Percentiles rank a stretch among this genome's conserved stretches.
Evolutionary conservation across 1,284 basidiomycete genomes (phyloP).

Genomic region (Ganoderma multipileum): DNA sequence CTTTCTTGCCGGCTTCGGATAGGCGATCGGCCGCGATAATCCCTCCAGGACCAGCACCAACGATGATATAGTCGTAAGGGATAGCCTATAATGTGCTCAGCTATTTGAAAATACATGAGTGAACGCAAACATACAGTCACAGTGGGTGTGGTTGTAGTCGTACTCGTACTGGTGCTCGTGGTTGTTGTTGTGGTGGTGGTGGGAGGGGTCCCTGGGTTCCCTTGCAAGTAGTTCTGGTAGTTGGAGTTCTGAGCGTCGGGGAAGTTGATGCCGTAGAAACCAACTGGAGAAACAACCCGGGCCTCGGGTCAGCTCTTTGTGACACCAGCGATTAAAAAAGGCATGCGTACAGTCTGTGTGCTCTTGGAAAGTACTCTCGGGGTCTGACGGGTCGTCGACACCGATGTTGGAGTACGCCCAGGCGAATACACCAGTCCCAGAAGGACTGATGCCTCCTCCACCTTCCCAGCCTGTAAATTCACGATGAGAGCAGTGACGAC

Average conservation of each 20-base stretch:
- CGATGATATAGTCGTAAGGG: slow-evolving; percentile 68
- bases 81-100: slow-evolving; percentile 43
- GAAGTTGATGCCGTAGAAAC: slow-evolving; percentile 63
- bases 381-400: slow-evolving; percentile 46
- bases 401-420: slow-evolving; percentile 55
- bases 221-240: slow-evolving; percentile 59
- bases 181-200: slow-evolving; percentile 34
- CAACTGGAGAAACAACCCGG: slow-evolving; percentile 47
- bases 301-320: neutral
- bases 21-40: slow-evolving; percentile 61
- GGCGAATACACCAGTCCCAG: slow-evolving; percentile 51
- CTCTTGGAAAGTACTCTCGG: slow-evolving; percentile 47
- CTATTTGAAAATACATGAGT: neutral
- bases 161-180: slow-evolving; percentile 36
- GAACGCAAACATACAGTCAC: slow-evolving; percentile 39
- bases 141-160: slow-evolving; percentile 45
- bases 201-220: slow-evolving; percentile 44
- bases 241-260: slow-evolving; percentile 53
- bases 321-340: neutral
- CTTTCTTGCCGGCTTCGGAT: slow-evolving; percentile 67
- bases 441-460: slow-evolving; percentile 48
- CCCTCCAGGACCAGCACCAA: slow-evolving; percentile 62
- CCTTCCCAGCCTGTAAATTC: slow-evolving; percentile 34
- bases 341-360: slow-evolving; percentile 51
- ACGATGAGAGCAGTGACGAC: neutral